A percentile compares a stretch with the other conserved stretches of the same genome.
These are phyloP conservation scores for Mycena vitilis DNA, from an alignment of 768 basidiomycete species.

Conservation along the genomic window DNA sequence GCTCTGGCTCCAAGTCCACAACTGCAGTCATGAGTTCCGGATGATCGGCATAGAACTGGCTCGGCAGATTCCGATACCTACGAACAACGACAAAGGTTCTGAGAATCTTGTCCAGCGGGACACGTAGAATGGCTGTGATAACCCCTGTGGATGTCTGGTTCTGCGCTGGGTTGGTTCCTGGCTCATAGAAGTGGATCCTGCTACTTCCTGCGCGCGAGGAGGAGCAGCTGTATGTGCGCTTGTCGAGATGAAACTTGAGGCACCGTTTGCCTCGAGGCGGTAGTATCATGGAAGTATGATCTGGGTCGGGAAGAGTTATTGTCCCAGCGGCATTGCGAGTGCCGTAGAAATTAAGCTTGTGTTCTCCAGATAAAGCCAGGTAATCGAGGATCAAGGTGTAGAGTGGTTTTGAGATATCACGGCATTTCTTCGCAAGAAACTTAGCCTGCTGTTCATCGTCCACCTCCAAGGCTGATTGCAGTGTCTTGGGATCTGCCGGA, in stretches of 20 bases:
- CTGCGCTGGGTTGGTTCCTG: slow-evolving; percentile 3
- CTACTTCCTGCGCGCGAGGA: too few relatives aligned
- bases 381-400: slow-evolving; percentile 22
- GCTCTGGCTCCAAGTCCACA: background rate
- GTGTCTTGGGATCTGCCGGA: too few relatives aligned
- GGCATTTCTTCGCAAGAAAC: slow-evolving; percentile 17
- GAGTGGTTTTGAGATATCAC: slow-evolving; percentile 5
- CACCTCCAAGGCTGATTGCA: background rate
- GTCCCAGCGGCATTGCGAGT: slow-evolving; percentile 19
- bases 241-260: slow-evolving; percentile 17
- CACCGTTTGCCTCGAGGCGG: slow-evolving; percentile 22
- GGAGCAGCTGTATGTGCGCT: slow-evolving; percentile 22
- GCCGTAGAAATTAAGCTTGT: slow-evolving; percentile 22
- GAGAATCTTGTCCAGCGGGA: slow-evolving; percentile 24
- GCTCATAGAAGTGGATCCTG: slow-evolving; percentile 25
- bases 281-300: slow-evolving; percentile 21
- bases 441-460: slow-evolving; percentile 5
- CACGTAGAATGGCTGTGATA: slow-evolving; percentile 4
- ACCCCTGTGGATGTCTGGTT: slow-evolving; percentile 18
- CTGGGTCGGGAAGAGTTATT: slow-evolving; percentile 17
- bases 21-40: slow-evolving; percentile 15
- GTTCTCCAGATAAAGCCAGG: slow-evolving; percentile 13
- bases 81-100: slow-evolving; percentile 22
- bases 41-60: slow-evolving; percentile 15
- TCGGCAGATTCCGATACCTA: slow-evolving; percentile 1